Base-by-base conservation (phyloP, 2,329 filamentous ascomycete species). In the Hypoxylon sp. region DNA sequence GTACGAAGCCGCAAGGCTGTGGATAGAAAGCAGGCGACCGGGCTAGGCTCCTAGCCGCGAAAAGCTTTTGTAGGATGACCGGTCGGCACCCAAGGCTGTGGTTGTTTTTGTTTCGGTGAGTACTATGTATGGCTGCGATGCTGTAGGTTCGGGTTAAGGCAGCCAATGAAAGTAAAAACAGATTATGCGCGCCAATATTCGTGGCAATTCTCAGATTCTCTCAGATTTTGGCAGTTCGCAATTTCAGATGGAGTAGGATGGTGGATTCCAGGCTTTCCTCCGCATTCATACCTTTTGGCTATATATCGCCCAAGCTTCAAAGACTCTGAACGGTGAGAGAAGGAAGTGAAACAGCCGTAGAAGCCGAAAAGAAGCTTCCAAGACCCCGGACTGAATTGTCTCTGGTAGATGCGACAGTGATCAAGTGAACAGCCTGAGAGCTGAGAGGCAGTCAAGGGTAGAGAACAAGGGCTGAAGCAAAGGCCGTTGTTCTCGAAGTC, bases 311-410 rank as follows among this genome's bases (percentile, higher is more conserved):
- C 48, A 22, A 55, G 45, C 46, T 46, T 70, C 52, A 72, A 72
- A 72, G 65, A 63, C 49, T 28, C 22, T 54, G 57, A 62, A 59
- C 38, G 52, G 54, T 22, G 61, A 60, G 42, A 57, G 59, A 69
- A 69, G 60, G 58, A 65, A 63, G 57, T 73, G 70, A 70, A 68
- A 70, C 71, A 73, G 49, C 45, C 33, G 63, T 68, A 56, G 72
- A 74, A 74, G 70, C 57, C 60, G 64, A 57, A 73, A 70, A 73
- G 72, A 71, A 73, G 71, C 55, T 73, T 73, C 72, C 64, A 73
- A 75, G 70, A 69, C 69, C 24, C 42, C 59, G 66, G 57, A 49
- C 56, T 58, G 44, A 50, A 66, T 59, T 72, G 73, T 74, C 68
- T 75, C 70, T 72, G 45, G 53, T 55, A 56, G 54, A 20, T 70